Conservation (phyloP, 2,329 filamentous ascomycete species). For the Neonectria faginata region DNA sequence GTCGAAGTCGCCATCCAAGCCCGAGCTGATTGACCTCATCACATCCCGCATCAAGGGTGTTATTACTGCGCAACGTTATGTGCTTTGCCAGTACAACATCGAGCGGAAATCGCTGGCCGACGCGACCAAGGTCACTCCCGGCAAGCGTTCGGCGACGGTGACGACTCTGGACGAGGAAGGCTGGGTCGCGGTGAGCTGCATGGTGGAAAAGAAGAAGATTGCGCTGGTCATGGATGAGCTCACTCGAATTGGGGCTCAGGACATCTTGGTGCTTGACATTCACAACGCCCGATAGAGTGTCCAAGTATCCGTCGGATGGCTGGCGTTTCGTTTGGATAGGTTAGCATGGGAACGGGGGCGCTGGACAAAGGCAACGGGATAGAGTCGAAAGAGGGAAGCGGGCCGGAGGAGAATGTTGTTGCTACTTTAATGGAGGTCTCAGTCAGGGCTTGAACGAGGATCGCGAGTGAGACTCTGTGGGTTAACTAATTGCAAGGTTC, state of each 20-base stretch:
- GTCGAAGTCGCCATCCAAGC: slow-evolving; percentile 84
- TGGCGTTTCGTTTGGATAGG: slow-evolving; percentile 28
- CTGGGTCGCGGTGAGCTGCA: slow-evolving; percentile 94
- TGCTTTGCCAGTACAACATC: slow-evolving; percentile 97
- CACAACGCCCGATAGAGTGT: slow-evolving; percentile 74
- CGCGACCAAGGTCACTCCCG: slow-evolving; percentile 85
- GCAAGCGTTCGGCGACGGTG: slow-evolving; percentile 92
- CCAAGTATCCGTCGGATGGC: slow-evolving; percentile 23
- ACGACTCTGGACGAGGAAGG: slow-evolving; percentile 88
- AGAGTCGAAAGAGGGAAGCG: slow-evolving; percentile 24
- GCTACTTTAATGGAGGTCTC: slow-evolving; percentile 39
- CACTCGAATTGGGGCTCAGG: slow-evolving; percentile 79
- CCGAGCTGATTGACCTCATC: slow-evolving; percentile 84
- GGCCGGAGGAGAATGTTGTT: slow-evolving; percentile 23
- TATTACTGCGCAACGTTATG: slow-evolving; percentile 93
- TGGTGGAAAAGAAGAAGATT: slow-evolving; percentile 91
- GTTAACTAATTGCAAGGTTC: background rate
- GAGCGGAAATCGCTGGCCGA: slow-evolving; percentile 74
- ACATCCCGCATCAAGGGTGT: slow-evolving; percentile 89
- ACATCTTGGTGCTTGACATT: slow-evolving; percentile 88
- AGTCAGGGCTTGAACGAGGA: slow-evolving; percentile 27
- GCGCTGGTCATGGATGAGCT: slow-evolving; percentile 89
- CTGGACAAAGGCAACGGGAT: slow-evolving; percentile 35
- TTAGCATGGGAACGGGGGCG: slow-evolving; percentile 30
- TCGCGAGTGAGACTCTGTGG: background rate